phyloP scores from a whole-genome alignment of 2,329 filamentous ascomycete genomes.

The Talaromyces sp. region DNA sequence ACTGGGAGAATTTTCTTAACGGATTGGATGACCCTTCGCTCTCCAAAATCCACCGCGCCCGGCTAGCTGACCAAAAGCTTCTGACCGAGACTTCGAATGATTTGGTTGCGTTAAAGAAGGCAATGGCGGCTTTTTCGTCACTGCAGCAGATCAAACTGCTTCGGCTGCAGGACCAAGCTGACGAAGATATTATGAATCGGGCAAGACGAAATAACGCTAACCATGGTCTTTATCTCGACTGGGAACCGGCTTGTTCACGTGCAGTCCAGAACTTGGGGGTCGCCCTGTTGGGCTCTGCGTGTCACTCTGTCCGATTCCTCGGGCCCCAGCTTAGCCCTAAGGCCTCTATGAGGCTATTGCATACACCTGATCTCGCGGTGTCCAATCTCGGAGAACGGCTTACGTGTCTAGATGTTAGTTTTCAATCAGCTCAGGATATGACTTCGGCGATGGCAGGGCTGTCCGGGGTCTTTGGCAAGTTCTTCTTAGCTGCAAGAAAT shows the following conservation, averaged over 20 bases:
- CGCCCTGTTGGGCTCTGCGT: constrained; percentile 53
- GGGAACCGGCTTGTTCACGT: constrained; percentile 60
- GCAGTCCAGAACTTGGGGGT: constrained; percentile 55
- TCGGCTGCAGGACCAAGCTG: constrained; percentile 56
- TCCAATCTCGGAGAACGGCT: constrained; percentile 52
- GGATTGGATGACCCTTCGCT: constrained; percentile 17
- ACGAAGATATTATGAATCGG: constrained; percentile 51
- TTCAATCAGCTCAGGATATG: constrained; percentile 55
- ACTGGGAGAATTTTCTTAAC: constrained; percentile 24
- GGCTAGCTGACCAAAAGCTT: constrained; percentile 35
- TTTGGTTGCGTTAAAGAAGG: constrained; percentile 48
- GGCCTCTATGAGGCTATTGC: constrained; percentile 50
- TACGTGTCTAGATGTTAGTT: constrained; percentile 60
- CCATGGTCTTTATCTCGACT: constrained; percentile 50
- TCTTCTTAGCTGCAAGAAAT: constrained; percentile 57
- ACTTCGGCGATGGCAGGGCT: constrained; percentile 55
- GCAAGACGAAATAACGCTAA: constrained; percentile 46
- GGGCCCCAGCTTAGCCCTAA: constrained; percentile 60
- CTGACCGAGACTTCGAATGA: constrained; percentile 51
- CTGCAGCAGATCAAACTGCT: constrained; percentile 63
- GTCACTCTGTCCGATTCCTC: constrained; percentile 57
- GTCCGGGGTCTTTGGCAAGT: constrained; percentile 52
- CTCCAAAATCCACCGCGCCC: constrained; percentile 24
- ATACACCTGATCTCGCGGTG: constrained; percentile 45
- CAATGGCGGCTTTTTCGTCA: constrained; percentile 54